phyloP scores from a whole-genome alignment of 2,329 filamentous ascomycete species.

The Peltaster fructicola region DNA sequence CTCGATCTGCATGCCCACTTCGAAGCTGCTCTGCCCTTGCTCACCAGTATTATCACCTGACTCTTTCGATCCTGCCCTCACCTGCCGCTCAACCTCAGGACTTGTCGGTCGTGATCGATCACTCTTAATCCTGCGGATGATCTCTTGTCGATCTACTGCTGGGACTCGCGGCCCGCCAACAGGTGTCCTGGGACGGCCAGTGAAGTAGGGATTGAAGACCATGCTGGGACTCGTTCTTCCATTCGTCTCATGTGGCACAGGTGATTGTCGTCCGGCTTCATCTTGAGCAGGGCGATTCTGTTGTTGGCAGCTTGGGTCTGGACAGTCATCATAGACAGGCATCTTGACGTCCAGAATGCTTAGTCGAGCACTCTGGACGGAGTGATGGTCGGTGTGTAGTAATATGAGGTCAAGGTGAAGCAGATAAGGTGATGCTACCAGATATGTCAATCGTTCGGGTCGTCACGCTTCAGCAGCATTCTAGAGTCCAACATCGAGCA shows the following conservation, averaged over 20 bases:
- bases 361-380: too few species aligned
- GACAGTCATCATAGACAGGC: slow-evolving; percentile 6
- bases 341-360: too few species aligned
- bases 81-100: slow-evolving; percentile 10
- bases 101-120: slow-evolving; percentile 11
- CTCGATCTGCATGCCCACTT: slow-evolving; percentile 43
- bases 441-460: too few species aligned
- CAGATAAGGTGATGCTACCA: too few species aligned
- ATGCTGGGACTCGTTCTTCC: slow-evolving; percentile 4
- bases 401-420: too few species aligned
- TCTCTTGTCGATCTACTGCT: slow-evolving; percentile 46
- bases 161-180: slow-evolving; percentile 11
- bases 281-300: too few species aligned
- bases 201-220: slow-evolving; percentile 21
- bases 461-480: too few species aligned
- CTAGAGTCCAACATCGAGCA: too few species aligned
- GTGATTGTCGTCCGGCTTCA: slow-evolving; percentile 10
- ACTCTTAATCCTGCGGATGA: slow-evolving; percentile 69
- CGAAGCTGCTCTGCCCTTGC: slow-evolving; percentile 12
- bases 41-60: too few species aligned
- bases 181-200: slow-evolving; percentile 16
- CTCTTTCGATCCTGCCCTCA: too few species aligned
- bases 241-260: too few species aligned
- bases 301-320: neutral
- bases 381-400: too few species aligned